Conservation (phyloP, 192 early-diverging fungal genomes). For the Coemansia sp. region DNA sequence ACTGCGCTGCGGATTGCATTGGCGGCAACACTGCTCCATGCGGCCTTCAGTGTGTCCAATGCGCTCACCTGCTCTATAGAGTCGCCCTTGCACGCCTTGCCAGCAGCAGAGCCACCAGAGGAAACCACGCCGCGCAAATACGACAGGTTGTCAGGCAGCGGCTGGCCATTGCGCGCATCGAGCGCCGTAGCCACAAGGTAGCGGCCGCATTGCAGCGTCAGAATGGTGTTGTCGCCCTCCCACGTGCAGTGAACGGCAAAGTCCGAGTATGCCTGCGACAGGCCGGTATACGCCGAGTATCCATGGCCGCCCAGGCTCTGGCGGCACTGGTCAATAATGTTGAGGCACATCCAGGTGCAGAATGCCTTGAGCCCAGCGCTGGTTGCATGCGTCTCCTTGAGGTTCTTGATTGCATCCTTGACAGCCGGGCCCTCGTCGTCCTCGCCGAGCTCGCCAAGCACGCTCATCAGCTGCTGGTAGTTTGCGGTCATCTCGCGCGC, state of each 20-base stretch:
- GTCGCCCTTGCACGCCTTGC: slow-evolving; percentile 25
- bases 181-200: slow-evolving; percentile 76
- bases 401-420: slow-evolving; percentile 66
- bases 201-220: slow-evolving; percentile 84
- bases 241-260: slow-evolving; percentile 91
- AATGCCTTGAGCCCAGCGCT: slow-evolving; percentile 90
- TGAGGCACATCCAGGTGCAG: slow-evolving; percentile 88
- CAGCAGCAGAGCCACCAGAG: slow-evolving; percentile 23
- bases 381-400: slow-evolving; percentile 92
- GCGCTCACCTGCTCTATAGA: slow-evolving; percentile 36
- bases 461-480: slow-evolving; percentile 77
- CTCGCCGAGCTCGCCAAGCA: slow-evolving; percentile 64
- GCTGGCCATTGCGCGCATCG: slow-evolving; percentile 72
- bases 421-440: slow-evolving; percentile 59
- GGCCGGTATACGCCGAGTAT: slow-evolving; percentile 89
- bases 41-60: slow-evolving; percentile 69
- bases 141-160: slow-evolving; percentile 71
- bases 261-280: slow-evolving; percentile 81
- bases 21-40: slow-evolving; percentile 79
- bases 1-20: slow-evolving; percentile 82
- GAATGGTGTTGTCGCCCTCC: slow-evolving; percentile 90
- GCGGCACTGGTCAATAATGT: slow-evolving; percentile 89
- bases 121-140: slow-evolving; percentile 68
- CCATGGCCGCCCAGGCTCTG: slow-evolving; percentile 91
- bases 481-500: slow-evolving; percentile 77